Evolutionary conservation across 208 protist genomes (phyloP).

Genomic region (Leishmania martiniquensis): DNA sequence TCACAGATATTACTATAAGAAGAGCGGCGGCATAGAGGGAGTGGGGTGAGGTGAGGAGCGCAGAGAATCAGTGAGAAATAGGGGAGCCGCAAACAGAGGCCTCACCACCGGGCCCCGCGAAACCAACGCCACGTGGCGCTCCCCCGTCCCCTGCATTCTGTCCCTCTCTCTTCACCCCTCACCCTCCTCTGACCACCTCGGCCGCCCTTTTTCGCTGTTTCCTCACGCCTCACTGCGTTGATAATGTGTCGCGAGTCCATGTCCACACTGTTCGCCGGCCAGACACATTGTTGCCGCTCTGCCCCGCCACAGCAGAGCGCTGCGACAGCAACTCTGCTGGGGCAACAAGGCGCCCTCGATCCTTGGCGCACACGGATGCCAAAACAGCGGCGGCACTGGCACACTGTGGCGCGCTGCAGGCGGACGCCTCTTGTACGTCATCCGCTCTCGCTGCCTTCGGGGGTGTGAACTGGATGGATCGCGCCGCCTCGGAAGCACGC

Average conservation of each 20-base stretch:
- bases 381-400: neutral
- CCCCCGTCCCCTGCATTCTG: neutral
- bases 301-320: neutral
- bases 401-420: neutral
- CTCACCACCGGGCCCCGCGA: neutral
- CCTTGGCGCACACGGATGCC: neutral
- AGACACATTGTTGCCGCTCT: neutral
- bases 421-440: neutral
- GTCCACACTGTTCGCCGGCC: slow-evolving; percentile 7
- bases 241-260: neutral
- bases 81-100: neutral
- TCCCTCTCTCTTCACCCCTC: too few species aligned
- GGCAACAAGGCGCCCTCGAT: neutral
- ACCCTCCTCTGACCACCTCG: neutral
- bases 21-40: neutral
- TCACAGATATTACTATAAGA: neutral
- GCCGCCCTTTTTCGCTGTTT: neutral
- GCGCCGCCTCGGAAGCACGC: slow-evolving; percentile 1
- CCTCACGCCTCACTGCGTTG: neutral
- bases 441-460: neutral
- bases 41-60: neutral
- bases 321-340: neutral
- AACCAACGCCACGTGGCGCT: neutral
- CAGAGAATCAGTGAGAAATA: neutral
- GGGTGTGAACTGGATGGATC: neutral